Conservation (phyloP, 140 eudicot species). For the Stevia rebaudiana region DNA sequence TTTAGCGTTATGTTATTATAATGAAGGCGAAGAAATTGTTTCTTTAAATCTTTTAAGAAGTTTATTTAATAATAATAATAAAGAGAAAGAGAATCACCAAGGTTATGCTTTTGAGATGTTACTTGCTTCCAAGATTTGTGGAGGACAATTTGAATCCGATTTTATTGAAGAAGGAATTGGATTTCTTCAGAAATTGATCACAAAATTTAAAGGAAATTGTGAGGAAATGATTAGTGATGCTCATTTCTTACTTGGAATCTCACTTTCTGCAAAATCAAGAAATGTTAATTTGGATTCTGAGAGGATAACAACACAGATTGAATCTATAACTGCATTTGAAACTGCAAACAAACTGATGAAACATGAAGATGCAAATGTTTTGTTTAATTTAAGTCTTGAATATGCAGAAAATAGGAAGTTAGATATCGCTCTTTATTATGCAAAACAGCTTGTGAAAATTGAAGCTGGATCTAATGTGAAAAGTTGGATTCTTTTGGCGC, state of each 20-base stretch:
- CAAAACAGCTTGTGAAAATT: constrained; percentile 54
- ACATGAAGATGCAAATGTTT: constrained; percentile 35
- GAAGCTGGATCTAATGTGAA: constrained; percentile 63
- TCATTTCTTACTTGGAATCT: constrained; percentile 45
- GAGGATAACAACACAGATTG: constrained; percentile 42
- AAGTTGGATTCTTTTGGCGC: constrained; percentile 85
- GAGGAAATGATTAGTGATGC: constrained; percentile 36
- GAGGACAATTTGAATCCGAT: constrained; percentile 30
- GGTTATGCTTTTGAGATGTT: constrained; percentile 40
- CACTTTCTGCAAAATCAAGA: constrained; percentile 58
- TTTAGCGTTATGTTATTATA: constrained; percentile 67
- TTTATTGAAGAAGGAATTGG: constrained; percentile 59
- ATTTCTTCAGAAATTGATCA: constrained; percentile 30
- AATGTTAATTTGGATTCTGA: constrained; percentile 47
- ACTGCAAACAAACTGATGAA: constrained; percentile 36
- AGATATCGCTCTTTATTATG: constrained; percentile 67
- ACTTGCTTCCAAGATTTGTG: constrained; percentile 73
- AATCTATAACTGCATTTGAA: constrained; percentile 58
- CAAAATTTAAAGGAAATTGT: constrained; percentile 31
- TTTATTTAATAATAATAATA: constrained; percentile 33
- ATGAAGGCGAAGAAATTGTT: constrained; percentile 54
- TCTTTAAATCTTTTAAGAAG: constrained; percentile 64
- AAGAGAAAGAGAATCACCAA: constrained; percentile 35
- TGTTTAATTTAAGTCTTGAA: constrained; percentile 63
- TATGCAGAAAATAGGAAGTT: constrained; percentile 83